Evolutionary conservation across 129 eudicot species (phyloP).

Genomic region (Solidago caesia): DNA sequence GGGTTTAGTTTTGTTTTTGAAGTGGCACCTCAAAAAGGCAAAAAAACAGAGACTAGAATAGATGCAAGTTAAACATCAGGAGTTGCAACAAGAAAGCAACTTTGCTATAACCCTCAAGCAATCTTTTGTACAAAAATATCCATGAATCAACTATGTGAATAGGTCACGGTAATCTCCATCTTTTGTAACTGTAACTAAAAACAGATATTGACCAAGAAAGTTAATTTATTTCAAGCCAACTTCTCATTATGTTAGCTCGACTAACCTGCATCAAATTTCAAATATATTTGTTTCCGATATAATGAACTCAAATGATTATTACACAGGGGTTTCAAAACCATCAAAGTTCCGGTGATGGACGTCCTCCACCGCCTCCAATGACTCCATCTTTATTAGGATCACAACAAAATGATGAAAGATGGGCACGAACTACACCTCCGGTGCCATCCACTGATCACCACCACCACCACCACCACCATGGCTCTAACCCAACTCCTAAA

Average conservation of each 20-base stretch:
- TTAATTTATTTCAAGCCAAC: neutral
- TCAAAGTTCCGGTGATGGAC: constrained; percentile 23
- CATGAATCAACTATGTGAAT: too few species aligned
- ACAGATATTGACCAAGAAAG: too few species aligned
- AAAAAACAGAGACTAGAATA: too few species aligned
- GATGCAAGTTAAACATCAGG: too few species aligned
- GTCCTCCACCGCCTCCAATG: constrained; percentile 44
- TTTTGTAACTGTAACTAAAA: too few species aligned
- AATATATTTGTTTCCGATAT: neutral
- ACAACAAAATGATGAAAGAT: constrained; percentile 20
- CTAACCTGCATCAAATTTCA: neutral
- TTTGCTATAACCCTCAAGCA: too few species aligned
- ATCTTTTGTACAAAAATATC: too few species aligned
- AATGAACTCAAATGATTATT: neutral
- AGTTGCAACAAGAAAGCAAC: too few species aligned
- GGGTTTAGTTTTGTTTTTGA: too few species aligned
- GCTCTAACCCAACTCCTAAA: constrained; percentile 12
- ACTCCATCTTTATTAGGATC: constrained; percentile 14
- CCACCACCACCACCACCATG: neutral
- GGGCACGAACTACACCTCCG: constrained; percentile 41
- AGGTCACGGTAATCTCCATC: too few species aligned
- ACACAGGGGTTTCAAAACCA: constrained; percentile 30
- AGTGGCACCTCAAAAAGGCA: too few species aligned
- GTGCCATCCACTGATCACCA: constrained; percentile 22
- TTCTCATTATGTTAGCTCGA: neutral